phyloP scores from a whole-genome alignment of 2,329 filamentous ascomycete species.

The Fusarium subtropicale region DNA sequence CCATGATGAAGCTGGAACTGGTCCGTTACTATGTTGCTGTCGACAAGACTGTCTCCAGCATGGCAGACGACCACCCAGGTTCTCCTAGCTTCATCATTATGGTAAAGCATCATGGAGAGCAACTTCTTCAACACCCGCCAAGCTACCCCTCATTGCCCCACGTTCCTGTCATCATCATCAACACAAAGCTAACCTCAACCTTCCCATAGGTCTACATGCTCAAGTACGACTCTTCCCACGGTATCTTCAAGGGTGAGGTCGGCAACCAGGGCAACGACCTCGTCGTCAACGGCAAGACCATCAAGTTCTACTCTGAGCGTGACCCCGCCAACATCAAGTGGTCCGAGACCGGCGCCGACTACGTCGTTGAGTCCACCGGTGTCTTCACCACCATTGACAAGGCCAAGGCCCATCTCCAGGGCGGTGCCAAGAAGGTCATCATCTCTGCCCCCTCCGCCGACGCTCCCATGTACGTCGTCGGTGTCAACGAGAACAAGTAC shows the following conservation, averaged over 20 bases:
- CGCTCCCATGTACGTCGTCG: conserved; percentile 99
- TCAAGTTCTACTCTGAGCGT: conserved; percentile 94
- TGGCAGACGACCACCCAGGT: not conserved
- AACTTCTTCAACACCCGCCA: conserved; percentile 5
- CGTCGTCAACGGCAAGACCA: conserved; percentile 90
- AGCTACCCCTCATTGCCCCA: conserved; percentile 37
- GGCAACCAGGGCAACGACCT: conserved; percentile 77
- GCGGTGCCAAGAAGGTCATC: conserved; percentile 97
- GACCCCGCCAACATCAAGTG: conserved; percentile 93
- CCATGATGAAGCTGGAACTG: not conserved
- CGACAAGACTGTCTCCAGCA: not conserved
- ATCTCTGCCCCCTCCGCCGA: conserved; percentile 93
- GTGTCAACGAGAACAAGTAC: conserved; percentile 96
- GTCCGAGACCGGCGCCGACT: conserved; percentile 86
- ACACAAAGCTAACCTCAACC: conserved; percentile 20
- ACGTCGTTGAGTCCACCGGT: conserved; percentile 97
- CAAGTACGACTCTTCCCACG: conserved; percentile 99
- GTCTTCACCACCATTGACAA: conserved; percentile 99
- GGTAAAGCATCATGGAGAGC: not conserved
- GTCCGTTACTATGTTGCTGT: not conserved
- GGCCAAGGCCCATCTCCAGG: conserved; percentile 92
- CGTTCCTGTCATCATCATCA: conserved; percentile 12
- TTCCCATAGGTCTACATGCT: conserved; percentile 92
- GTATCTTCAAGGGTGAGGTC: conserved; percentile 93
- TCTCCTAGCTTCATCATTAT: not conserved